Percentiles rank a stretch among this genome's conserved stretches.
phyloP scores from a whole-genome alignment of 1,284 basidiomycete genomes.

The Paramarasmius palmivorus region DNA sequence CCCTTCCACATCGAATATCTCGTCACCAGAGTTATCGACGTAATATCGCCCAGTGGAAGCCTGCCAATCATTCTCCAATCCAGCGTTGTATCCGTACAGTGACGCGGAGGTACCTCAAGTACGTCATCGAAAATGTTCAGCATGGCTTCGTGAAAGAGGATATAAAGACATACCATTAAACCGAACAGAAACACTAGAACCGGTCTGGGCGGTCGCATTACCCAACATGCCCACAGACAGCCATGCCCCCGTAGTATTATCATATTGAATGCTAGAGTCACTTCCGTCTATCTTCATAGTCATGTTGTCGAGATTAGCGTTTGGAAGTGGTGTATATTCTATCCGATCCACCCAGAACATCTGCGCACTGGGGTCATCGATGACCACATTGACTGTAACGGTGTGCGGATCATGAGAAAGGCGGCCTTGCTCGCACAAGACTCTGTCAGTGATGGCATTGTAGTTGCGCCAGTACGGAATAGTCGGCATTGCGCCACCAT shows the following conservation, averaged over 20 bases:
- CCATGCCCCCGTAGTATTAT: background rate
- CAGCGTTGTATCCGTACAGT: too few species aligned
- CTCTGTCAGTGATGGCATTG: background rate
- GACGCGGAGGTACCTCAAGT: too few species aligned
- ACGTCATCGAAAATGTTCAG: too few species aligned
- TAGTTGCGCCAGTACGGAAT: background rate
- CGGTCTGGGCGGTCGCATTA: background rate
- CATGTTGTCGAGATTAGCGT: background rate
- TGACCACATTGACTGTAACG: background rate
- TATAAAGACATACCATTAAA: background rate
- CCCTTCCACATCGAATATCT: background rate
- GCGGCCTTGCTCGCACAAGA: background rate
- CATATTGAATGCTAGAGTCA: background rate
- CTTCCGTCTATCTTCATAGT: background rate
- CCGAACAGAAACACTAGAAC: background rate
- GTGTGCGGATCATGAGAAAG: background rate
- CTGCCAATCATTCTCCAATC: background rate
- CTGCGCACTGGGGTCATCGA: background rate
- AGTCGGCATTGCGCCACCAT: background rate
- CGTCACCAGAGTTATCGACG: background rate
- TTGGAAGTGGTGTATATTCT: conserved; percentile 1
- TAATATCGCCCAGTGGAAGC: background rate
- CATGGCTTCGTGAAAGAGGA: too few species aligned
- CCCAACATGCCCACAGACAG: background rate
- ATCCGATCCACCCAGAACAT: conserved; percentile 2